phyloP scores from a whole-genome alignment of 2,329 filamentous ascomycete species.

The Xylariaceae sp. region DNA sequence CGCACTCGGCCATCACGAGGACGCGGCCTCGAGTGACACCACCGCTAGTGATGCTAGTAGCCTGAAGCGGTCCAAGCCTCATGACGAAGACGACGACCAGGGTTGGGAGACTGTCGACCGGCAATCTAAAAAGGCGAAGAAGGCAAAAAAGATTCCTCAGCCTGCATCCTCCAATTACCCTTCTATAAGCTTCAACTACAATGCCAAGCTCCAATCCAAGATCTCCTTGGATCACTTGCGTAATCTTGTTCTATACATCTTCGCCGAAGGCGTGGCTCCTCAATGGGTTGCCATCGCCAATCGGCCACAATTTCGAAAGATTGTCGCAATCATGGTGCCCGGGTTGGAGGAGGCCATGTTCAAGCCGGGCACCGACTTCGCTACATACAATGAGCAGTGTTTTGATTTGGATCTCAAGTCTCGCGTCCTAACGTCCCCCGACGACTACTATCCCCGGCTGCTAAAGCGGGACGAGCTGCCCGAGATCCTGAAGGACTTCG shows the following conservation, averaged over 20 bases:
- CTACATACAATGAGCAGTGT: slow-evolving; percentile 40
- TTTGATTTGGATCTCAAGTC: slow-evolving; percentile 32
- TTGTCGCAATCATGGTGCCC: slow-evolving; percentile 87
- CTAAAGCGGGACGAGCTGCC: slow-evolving; percentile 51
- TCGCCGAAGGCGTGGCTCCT: slow-evolving; percentile 60
- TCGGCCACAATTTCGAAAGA: slow-evolving; percentile 65
- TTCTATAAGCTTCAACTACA: slow-evolving; percentile 53
- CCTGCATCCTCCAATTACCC: slow-evolving; percentile 56
- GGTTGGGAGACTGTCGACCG: slow-evolving; percentile 54
- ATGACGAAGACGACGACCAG: slow-evolving; percentile 40
- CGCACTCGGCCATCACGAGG: slow-evolving; percentile 18
- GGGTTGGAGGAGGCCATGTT: slow-evolving; percentile 91
- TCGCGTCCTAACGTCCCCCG: slow-evolving; percentile 44
- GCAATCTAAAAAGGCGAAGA: slow-evolving; percentile 47
- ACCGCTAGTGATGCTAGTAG: slow-evolving; percentile 31
- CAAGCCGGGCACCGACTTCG: slow-evolving; percentile 53
- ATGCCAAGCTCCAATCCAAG: slow-evolving; percentile 56
- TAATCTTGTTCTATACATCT: slow-evolving; percentile 61
- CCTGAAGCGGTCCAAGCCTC: slow-evolving; percentile 47
- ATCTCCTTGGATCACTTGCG: slow-evolving; percentile 61
- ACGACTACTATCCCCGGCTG: slow-evolving; percentile 56
- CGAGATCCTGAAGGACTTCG: slow-evolving; percentile 59
- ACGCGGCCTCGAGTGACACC: slow-evolving; percentile 21
- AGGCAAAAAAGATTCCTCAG: slow-evolving; percentile 58
- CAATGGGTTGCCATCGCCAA: slow-evolving; percentile 63